Base-by-base conservation (phyloP, 495 filamentous ascomycete species). In the Penicillium manginii region DNA sequence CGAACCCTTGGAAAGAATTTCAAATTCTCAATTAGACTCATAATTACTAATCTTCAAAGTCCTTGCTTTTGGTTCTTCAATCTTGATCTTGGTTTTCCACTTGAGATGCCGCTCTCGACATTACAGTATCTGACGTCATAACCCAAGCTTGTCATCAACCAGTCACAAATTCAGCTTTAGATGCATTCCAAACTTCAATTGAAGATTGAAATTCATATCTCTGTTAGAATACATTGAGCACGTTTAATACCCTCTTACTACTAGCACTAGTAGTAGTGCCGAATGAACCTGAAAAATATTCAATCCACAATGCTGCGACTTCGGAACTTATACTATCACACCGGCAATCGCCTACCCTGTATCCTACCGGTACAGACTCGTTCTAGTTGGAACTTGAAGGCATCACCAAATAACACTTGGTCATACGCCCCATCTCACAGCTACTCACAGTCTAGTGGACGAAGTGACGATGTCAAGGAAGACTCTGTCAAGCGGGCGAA, bases 101-200 rank as follows among this genome's bases (percentile, higher is more conserved):
- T n/a, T n/a, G n/a, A n/a, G n/a, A n/a, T n/a, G n/a, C n/a, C n/a
- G n/a, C n/a, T n/a, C n/a, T n/a, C n/a, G 31, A 12, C 7, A 73
- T 76, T 74, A 57, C 68, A 52, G 60, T 68, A 76, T 73, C 26
- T 10, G 59, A 76, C 68, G 70, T 72, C 73, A 73, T 75, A 58
- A 50, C 48, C 19, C 10, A 5, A 50, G 14, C 5, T 50, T 21
- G 48, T 18, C 40, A 43, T 43, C 40, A 7, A n/a, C 8, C 40
- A n/a, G 17, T 9, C 40, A 14, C 35, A 37, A n/a, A 8, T 29
- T 29, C 26, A 8, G 26, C 26, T 29, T 29, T 29, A 29, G 26
- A 29, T 29, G 26, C 26, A 29, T 4, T 8, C 26, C 26, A 29
- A 29, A 8, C 10, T 39, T 14, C 35, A 39, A 39, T 39, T 37